Conservation (phyloP, 805 yeast genomes). For the Brettanomyces anomalus region DNA sequence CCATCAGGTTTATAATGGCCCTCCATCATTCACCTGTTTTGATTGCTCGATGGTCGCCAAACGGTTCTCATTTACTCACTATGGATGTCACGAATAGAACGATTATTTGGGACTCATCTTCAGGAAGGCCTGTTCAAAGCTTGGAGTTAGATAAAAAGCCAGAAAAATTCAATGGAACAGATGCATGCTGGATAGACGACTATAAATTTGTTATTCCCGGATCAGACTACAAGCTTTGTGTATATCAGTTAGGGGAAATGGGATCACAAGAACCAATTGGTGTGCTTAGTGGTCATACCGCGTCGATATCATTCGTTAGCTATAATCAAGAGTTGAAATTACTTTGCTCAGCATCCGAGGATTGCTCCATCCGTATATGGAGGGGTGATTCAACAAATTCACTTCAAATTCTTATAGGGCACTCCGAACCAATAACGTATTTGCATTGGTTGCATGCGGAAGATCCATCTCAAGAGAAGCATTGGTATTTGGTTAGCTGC, state of each 20-base stretch:
- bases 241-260: conserved; percentile 36
- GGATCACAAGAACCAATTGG: conserved; percentile 38
- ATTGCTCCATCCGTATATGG: conserved; percentile 68
- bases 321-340: conserved; percentile 45
- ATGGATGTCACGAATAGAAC: conserved; percentile 47
- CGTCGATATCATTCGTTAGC: conserved; percentile 43
- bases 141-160: conserved; percentile 19
- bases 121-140: conserved; percentile 38
- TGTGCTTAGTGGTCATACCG: conserved; percentile 54
- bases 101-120: conserved; percentile 58
- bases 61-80: conserved; percentile 46
- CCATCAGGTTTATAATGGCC: conserved; percentile 45
- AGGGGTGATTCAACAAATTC: conserved; percentile 50
- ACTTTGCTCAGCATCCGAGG: conserved; percentile 73
- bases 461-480: background rate
- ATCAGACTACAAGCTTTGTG: conserved; percentile 39
- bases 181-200: conserved; percentile 67
- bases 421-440: conserved; percentile 47
- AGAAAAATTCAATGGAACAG: conserved; percentile 36
- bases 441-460: conserved; percentile 44
- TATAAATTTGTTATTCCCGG: conserved; percentile 67
- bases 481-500: conserved; percentile 35
- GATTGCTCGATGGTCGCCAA: conserved; percentile 50
- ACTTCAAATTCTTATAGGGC: conserved; percentile 40
- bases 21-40: conserved; percentile 48